These are phyloP conservation scores for Candida nemodendra DNA, from an alignment of 805 yeast genomes.

Conservation along the genomic window DNA sequence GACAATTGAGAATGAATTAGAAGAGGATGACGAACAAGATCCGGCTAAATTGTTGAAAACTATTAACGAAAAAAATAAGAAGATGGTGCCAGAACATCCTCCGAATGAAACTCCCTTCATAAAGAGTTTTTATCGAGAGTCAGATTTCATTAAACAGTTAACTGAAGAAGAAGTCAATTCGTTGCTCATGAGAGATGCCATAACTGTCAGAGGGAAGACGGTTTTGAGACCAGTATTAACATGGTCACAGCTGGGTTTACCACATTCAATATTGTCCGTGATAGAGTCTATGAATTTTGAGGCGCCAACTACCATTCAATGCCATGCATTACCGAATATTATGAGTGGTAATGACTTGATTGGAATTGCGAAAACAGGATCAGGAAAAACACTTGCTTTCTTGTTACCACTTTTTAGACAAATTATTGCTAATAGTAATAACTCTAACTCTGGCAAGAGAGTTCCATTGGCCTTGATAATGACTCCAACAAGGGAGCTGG, in stretches of 20 bases:
- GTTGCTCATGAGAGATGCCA: conserved; percentile 59
- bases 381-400: conserved; percentile 92
- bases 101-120: conserved; percentile 50
- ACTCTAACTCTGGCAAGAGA: conserved; percentile 45
- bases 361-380: conserved; percentile 95
- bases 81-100: conserved; percentile 49
- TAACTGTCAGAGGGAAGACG: conserved; percentile 57
- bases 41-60: conserved; percentile 38
- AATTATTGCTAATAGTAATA: conserved; percentile 58
- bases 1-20: conserved; percentile 31
- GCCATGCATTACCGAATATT: conserved; percentile 86
- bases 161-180: conserved; percentile 55
- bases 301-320: conserved; percentile 82
- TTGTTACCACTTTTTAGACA: conserved; percentile 83
- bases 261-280: conserved; percentile 52
- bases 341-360: conserved; percentile 89
- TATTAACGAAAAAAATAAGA: conserved; percentile 45
- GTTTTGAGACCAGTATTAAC: conserved; percentile 65
- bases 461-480: conserved; percentile 80
- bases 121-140: conserved; percentile 62
- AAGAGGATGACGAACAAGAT: conserved; percentile 20
- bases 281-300: conserved; percentile 52
- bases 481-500: conserved; percentile 92
- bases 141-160: conserved; percentile 48
- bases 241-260: conserved; percentile 84